These are phyloP conservation scores for Xylariaceae sp. DNA, from an alignment of 2,329 filamentous ascomycete genomes.

Conservation along the genomic window DNA sequence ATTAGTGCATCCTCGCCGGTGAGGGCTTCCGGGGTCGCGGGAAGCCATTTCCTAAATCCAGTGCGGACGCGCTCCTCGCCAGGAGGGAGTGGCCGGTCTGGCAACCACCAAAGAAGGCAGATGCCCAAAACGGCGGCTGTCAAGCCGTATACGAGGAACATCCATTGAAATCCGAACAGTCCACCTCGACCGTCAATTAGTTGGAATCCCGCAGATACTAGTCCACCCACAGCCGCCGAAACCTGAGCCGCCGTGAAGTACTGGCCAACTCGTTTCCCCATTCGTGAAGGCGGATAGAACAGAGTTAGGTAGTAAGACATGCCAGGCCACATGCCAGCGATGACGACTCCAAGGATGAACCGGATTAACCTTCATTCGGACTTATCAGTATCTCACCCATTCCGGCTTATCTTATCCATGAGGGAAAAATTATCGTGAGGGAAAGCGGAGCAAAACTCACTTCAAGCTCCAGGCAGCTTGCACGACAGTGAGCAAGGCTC, in stretches of 20 bases:
- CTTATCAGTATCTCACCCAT: constrained; percentile 14
- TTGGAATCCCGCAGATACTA: constrained; percentile 88
- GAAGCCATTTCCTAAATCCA: constrained; percentile 61
- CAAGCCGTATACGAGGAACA: constrained; percentile 85
- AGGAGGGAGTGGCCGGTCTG: constrained; percentile 73
- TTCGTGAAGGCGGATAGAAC: constrained; percentile 84
- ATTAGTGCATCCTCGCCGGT: constrained; percentile 71
- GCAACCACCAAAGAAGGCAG: constrained; percentile 80
- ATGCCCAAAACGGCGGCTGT: constrained; percentile 69
- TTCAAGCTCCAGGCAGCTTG: constrained; percentile 81
- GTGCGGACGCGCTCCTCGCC: constrained; percentile 53
- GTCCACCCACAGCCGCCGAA: constrained; percentile 80
- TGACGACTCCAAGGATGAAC: constrained; percentile 79
- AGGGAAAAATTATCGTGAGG: not conserved
- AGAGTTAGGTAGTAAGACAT: constrained; percentile 91
- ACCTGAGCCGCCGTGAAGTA: constrained; percentile 89
- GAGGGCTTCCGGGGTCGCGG: constrained; percentile 65
- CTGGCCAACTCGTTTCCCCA: constrained; percentile 80
- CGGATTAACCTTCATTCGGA: constrained; percentile 58
- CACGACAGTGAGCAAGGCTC: constrained; percentile 77
- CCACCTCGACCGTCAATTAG: constrained; percentile 77
- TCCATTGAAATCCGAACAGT: constrained; percentile 81
- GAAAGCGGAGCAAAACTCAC: constrained; percentile 38
- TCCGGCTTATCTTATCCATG: not conserved
- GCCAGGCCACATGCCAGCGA: constrained; percentile 91